Percentiles rank a stretch among this genome's conserved stretches.
Conservation (phyloP, 176 grass and related monocot species). For the Phyllostachys edulis region DNA sequence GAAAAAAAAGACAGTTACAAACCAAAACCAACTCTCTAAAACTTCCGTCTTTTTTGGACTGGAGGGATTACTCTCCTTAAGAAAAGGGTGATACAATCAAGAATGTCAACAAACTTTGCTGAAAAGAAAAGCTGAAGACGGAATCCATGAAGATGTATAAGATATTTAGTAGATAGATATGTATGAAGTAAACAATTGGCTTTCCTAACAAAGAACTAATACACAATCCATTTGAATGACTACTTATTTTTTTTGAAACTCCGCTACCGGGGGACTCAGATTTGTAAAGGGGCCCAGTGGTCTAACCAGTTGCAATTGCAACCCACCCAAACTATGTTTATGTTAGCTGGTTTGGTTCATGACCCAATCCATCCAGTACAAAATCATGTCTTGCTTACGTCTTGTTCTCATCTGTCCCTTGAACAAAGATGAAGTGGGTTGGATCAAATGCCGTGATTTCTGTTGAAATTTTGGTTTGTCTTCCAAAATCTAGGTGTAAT, state of each 20-base stretch:
- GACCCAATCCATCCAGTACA: not conserved
- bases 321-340: not conserved
- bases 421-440: not conserved
- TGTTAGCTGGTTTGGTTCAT: constrained; percentile 16
- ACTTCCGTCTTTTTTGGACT: not conserved
- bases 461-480: not conserved
- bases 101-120: not conserved
- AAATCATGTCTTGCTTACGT: not conserved
- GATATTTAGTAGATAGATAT: not conserved
- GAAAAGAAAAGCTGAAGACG: not conserved
- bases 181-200: not conserved
- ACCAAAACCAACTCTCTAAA: not conserved
- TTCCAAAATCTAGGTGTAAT: not conserved
- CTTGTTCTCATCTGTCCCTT: not conserved
- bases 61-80: not conserved
- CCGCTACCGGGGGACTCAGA: not conserved
- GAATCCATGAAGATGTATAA: not conserved
- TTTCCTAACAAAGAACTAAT: not conserved
- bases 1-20: not conserved
- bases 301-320: not conserved
- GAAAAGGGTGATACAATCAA: not conserved
- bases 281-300: not conserved
- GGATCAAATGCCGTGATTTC: not conserved
- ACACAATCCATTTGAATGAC: not conserved
- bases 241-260: constrained; percentile 14